Conservation (phyloP, 1,284 basidiomycete species). For the Malassezia vespertilionis region DNA sequence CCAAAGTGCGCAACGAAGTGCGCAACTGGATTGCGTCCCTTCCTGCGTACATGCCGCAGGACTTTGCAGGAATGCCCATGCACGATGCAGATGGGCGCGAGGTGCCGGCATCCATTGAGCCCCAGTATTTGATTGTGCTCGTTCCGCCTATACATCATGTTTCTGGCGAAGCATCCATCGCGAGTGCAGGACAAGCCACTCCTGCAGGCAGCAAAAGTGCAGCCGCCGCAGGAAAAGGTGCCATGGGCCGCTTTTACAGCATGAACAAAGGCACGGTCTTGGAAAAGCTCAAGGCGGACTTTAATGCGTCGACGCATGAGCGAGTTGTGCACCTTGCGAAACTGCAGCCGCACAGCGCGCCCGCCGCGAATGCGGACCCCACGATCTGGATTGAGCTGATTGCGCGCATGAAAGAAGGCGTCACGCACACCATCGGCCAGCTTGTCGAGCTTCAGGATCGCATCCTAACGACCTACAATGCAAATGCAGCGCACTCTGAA, state of each 20-base stretch:
- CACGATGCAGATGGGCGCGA: slow-evolving; percentile 39
- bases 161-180: background rate
- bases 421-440: slow-evolving; percentile 68
- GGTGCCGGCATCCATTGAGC: slow-evolving; percentile 20
- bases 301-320: slow-evolving; percentile 77
- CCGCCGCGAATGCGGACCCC: slow-evolving; percentile 58
- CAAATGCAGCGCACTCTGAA: slow-evolving; percentile 15
- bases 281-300: slow-evolving; percentile 84
- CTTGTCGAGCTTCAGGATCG: slow-evolving; percentile 52
- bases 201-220: slow-evolving; percentile 56
- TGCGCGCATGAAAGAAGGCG: slow-evolving; percentile 76
- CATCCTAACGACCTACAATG: slow-evolving; percentile 19
- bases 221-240: slow-evolving; percentile 49
- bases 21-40: slow-evolving; percentile 40
- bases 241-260: slow-evolving; percentile 53
- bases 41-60: slow-evolving; percentile 14
- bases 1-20: slow-evolving; percentile 39
- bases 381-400: slow-evolving; percentile 78
- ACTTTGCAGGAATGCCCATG: slow-evolving; percentile 20
- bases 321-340: slow-evolving; percentile 24
- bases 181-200: background rate
- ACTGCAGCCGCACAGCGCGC: slow-evolving; percentile 25
- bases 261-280: slow-evolving; percentile 70
- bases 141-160: slow-evolving; percentile 18
- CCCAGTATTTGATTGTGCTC: slow-evolving; percentile 43